Evolutionary conservation across 108 stramenopile genomes (phyloP).

Genomic region (Craspedostauros australis): DNA sequence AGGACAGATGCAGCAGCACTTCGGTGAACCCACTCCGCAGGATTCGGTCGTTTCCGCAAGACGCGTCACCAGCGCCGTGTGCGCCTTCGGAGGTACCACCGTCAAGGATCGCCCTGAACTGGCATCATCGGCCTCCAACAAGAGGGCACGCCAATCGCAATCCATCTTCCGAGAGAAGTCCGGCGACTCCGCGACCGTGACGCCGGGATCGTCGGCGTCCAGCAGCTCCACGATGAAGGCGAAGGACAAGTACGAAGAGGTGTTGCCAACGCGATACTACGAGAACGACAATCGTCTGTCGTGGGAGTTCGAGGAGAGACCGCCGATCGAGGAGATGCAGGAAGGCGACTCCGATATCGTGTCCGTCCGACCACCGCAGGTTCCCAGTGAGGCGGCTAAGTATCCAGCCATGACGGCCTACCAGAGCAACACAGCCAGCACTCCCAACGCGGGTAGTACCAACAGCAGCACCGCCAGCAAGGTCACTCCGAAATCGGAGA

Average conservation of each 20-base stretch:
- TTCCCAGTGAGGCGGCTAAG: too few species aligned
- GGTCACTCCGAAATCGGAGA: too few species aligned
- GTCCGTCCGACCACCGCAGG: too few species aligned
- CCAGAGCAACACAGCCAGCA: too few species aligned
- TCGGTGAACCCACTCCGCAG: slow-evolving; percentile 25
- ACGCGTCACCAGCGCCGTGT: slow-evolving; percentile 62
- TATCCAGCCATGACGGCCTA: too few species aligned
- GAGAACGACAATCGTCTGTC: slow-evolving; percentile 76
- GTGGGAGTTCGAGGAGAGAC: slow-evolving; percentile 73
- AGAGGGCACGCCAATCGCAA: neutral
- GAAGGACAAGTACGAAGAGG: slow-evolving; percentile 48
- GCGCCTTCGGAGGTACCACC: slow-evolving; percentile 69
- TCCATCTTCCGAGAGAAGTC: slow-evolving; percentile 43
- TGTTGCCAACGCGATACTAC: slow-evolving; percentile 58
- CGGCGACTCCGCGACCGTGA: slow-evolving; percentile 25
- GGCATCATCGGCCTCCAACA: neutral
- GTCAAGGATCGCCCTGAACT: slow-evolving; percentile 9
- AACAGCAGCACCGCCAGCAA: too few species aligned
- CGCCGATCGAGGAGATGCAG: slow-evolving; percentile 48
- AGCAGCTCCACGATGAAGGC: slow-evolving; percentile 9
- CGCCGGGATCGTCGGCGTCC: slow-evolving; percentile 28
- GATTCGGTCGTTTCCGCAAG: slow-evolving; percentile 46
- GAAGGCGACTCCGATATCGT: slow-evolving; percentile 22
- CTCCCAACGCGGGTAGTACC: too few species aligned
- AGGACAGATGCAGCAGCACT: neutral